Percentiles rank a stretch among this genome's conserved stretches.
Evolutionary conservation across 257 asterid genomes (phyloP).

Genomic region (Catharanthus roseus): DNA sequence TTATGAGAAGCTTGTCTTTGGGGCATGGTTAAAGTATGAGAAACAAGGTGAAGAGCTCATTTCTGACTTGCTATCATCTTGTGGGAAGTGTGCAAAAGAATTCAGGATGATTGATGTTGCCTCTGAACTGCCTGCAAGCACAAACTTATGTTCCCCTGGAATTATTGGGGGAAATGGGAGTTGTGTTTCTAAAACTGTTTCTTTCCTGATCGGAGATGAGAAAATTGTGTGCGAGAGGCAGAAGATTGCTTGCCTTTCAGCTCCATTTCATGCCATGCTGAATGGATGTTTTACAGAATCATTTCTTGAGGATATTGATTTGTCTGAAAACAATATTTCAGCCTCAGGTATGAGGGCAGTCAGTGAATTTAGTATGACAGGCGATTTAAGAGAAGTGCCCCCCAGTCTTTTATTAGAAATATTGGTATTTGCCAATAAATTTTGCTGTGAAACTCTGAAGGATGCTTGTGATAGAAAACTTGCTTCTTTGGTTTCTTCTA

Average conservation of each 20-base stretch:
- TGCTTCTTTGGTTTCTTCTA: slow-evolving; percentile 66
- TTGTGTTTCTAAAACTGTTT: slow-evolving; percentile 34
- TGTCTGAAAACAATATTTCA: slow-evolving; percentile 80
- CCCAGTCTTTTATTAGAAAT: slow-evolving; percentile 71
- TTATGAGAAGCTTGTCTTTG: slow-evolving; percentile 75
- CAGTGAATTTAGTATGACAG: slow-evolving; percentile 52
- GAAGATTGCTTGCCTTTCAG: slow-evolving; percentile 69
- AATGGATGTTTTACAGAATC: slow-evolving; percentile 88
- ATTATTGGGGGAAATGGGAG: slow-evolving; percentile 8
- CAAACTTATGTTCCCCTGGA: slow-evolving; percentile 20
- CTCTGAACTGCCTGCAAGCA: slow-evolving; percentile 51
- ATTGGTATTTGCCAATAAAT: slow-evolving; percentile 85
- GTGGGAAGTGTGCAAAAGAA: slow-evolving; percentile 80
- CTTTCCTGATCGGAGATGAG: slow-evolving; percentile 68
- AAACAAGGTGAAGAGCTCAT: slow-evolving; percentile 80
- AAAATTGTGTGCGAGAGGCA: slow-evolving; percentile 65
- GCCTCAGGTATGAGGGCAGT: slow-evolving; percentile 62
- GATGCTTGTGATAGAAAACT: slow-evolving; percentile 89
- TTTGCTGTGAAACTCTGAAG: slow-evolving; percentile 85
- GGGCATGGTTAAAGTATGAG: slow-evolving; percentile 93
- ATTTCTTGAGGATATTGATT: slow-evolving; percentile 59
- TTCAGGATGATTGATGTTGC: slow-evolving; percentile 64
- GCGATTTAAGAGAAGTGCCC: slow-evolving; percentile 45
- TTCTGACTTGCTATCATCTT: slow-evolving; percentile 67
- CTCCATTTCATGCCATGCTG: slow-evolving; percentile 94